Conservation (phyloP, 139 green algal species). For the Chlorella sp. region DNA sequence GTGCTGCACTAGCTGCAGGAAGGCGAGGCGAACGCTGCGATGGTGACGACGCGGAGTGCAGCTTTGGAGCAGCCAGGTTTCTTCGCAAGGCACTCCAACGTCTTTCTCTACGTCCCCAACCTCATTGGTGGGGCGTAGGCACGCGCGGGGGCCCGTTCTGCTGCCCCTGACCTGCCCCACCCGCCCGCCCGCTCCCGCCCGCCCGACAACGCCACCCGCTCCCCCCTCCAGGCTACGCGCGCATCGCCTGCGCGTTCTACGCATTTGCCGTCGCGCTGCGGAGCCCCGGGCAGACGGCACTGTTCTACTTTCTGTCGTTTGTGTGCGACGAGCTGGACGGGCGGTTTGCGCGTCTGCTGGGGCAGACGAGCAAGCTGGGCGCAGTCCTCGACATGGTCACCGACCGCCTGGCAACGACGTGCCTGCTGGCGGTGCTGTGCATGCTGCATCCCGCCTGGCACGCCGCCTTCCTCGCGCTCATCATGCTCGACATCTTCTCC, state of each 20-base stretch:
- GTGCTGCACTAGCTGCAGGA: no score
- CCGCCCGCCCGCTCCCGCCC: background rate
- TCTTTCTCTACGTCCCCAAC: conserved; percentile 85
- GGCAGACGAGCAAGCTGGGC: conserved; percentile 87
- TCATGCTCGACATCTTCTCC: conserved; percentile 93
- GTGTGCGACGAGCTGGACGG: conserved; percentile 95
- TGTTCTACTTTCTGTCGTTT: conserved; percentile 80
- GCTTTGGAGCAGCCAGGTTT: conserved; percentile 48
- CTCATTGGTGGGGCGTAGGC: conserved; percentile 71
- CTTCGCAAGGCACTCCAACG: conserved; percentile 67
- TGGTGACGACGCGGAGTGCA: no score
- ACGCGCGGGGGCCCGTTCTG: background rate
- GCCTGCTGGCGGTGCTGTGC: conserved; percentile 81
- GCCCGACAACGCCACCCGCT: background rate
- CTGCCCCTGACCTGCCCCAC: background rate
- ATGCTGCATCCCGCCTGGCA: conserved; percentile 59
- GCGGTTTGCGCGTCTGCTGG: conserved; percentile 78
- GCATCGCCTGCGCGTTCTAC: conserved; percentile 66
- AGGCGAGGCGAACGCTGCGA: no score
- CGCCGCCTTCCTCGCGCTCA: conserved; percentile 64
- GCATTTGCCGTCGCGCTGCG: conserved; percentile 70
- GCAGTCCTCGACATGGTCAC: conserved; percentile 97
- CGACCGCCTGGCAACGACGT: conserved; percentile 88
- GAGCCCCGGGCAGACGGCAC: conserved; percentile 53
- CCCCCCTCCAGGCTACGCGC: conserved; percentile 74